Evolutionary conservation across 202 grass and related monocot genomes (phyloP).

Genomic region (Carex sylvatica): DNA sequence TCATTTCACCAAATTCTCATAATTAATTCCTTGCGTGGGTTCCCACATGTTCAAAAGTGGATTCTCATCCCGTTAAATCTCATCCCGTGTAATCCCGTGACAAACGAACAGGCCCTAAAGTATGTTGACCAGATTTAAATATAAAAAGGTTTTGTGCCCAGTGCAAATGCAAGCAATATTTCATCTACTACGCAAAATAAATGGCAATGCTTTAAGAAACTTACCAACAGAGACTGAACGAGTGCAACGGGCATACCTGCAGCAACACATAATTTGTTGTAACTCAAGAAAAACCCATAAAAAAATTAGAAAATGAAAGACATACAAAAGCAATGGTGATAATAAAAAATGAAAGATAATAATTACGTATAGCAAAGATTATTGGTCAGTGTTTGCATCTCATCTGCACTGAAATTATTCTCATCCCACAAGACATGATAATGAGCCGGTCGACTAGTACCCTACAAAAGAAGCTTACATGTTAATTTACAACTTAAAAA

Average conservation of each 20-base stretch:
- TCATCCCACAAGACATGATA: constrained; percentile 58
- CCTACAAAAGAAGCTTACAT: constrained; percentile 28
- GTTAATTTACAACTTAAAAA: constrained; percentile 19
- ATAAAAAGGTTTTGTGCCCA: neutral
- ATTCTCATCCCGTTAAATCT: too few species aligned
- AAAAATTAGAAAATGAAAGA: constrained; percentile 1
- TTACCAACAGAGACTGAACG: constrained; percentile 93
- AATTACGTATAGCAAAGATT: constrained; percentile 76
- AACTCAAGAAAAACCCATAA: neutral
- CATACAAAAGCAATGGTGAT: neutral
- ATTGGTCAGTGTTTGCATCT: constrained; percentile 73
- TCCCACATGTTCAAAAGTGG: too few species aligned
- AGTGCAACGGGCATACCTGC: constrained; percentile 87
- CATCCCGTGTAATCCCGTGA: too few species aligned
- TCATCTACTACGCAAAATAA: neutral
- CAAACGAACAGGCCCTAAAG: neutral
- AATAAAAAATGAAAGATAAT: constrained; percentile 3
- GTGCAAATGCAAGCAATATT: neutral
- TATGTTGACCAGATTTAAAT: neutral
- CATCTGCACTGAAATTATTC: constrained; percentile 62
- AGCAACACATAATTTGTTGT: constrained; percentile 28
- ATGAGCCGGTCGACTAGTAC: constrained; percentile 52
- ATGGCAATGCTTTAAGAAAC: neutral
- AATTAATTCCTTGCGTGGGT: too few species aligned
- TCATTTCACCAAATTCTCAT: too few species aligned